A percentile compares a stretch with the other conserved stretches of the same genome.
phyloP scores from a whole-genome alignment of 1,139 yeast genomes.

The Arxiozyma slooffiae region DNA sequence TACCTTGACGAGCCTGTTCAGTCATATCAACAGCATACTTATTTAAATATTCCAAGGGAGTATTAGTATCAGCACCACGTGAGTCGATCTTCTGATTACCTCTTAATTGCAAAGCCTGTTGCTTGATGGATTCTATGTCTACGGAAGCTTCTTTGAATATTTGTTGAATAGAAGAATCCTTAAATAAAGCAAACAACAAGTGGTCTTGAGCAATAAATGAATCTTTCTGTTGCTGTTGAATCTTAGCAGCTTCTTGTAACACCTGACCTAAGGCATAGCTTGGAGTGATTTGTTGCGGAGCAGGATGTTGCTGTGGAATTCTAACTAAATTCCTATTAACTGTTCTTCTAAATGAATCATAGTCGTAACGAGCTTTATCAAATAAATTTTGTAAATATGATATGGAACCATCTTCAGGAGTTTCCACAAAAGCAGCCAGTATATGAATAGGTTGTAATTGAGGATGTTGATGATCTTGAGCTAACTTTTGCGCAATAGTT shows the following conservation, averaged over 20 bases:
- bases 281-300: conserved; percentile 67
- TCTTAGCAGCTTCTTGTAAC: conserved; percentile 57
- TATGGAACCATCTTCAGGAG: conserved; percentile 52
- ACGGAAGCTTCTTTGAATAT: conserved; percentile 68
- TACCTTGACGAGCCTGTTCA: conserved; percentile 86
- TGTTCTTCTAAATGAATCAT: conserved; percentile 65
- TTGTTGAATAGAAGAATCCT: conserved; percentile 60
- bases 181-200: conserved; percentile 70
- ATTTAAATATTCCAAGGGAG: conserved; percentile 68
- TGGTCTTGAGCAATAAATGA: conserved; percentile 91
- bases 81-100: conserved; percentile 91
- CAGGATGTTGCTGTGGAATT: conserved; percentile 78
- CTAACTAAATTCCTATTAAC: conserved; percentile 77
- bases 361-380: conserved; percentile 83
- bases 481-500: conserved; percentile 69
- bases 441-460: conserved; percentile 80
- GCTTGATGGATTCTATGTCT: conserved; percentile 60
- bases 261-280: conserved; percentile 64
- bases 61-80: conserved; percentile 85
- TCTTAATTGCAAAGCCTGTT: conserved; percentile 75
- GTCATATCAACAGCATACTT: conserved; percentile 93
- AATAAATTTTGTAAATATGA: conserved; percentile 70
- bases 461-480: conserved; percentile 74
- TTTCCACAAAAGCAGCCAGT: conserved; percentile 84
- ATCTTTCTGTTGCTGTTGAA: conserved; percentile 83